These are phyloP conservation scores for Diaporthe sp. DNA, from an alignment of 2,329 filamentous ascomycete species.

Conservation along the genomic window DNA sequence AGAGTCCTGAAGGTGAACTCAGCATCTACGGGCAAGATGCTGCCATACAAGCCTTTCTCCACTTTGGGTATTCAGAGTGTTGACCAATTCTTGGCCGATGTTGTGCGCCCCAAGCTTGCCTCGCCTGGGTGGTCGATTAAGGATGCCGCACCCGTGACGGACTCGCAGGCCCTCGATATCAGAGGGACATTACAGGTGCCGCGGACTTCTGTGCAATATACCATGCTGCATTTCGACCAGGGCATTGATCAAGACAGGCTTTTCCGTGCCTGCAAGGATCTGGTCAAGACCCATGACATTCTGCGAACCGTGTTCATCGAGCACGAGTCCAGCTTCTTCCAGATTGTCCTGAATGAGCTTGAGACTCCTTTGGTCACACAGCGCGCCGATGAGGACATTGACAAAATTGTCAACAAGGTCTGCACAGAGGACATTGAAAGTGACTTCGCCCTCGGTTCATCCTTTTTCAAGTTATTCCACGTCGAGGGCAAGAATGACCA, in stretches of 20 bases:
- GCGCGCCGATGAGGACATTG: constrained; percentile 43
- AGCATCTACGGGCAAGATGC: constrained; percentile 34
- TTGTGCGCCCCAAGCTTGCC: constrained; percentile 48
- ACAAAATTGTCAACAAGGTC: constrained; percentile 43
- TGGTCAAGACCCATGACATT: constrained; percentile 48
- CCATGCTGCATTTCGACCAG: constrained; percentile 45
- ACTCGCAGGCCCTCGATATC: constrained; percentile 52
- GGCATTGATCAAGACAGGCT: constrained; percentile 42
- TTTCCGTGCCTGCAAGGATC: constrained; percentile 41
- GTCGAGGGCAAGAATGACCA: constrained; percentile 39
- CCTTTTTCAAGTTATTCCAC: constrained; percentile 46
- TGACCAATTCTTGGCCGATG: constrained; percentile 46
- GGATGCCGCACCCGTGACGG: constrained; percentile 51
- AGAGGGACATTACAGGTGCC: constrained; percentile 48
- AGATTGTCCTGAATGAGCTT: constrained; percentile 48
- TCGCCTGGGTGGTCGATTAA: constrained; percentile 49
- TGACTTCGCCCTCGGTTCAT: constrained; percentile 49
- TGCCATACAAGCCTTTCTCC: constrained; percentile 48
- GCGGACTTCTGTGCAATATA: constrained; percentile 51
- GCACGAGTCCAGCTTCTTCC: constrained; percentile 46
- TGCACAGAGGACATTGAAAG: constrained; percentile 47
- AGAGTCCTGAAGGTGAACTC: constrained; percentile 45
- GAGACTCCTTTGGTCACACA: constrained; percentile 42
- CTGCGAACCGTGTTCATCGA: constrained; percentile 50
- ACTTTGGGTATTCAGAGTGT: constrained; percentile 45